Base-by-base conservation (phyloP, 257 asterid species). In the Primulina eburnea region DNA sequence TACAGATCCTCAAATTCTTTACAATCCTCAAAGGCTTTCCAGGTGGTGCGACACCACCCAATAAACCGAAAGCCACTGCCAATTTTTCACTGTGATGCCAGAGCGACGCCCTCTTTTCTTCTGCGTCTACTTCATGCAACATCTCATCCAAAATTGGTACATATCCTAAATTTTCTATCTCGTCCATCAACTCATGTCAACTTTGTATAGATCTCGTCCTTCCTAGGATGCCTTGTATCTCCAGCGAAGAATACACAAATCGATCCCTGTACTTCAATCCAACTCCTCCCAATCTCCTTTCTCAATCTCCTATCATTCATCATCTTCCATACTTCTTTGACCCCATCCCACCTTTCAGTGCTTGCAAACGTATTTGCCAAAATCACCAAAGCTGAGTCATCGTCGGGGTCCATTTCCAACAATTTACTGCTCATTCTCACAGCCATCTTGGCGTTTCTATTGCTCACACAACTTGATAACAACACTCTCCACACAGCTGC, bases 321-420 rank as follows among this genome's bases (percentile, higher is more conserved):
- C 85, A 64, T 76, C 73, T 66, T 82, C 95, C 97, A 52, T 3
- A 81, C 83, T 57, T 77, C 74, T 52, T 74, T 88, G 55, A 85
- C 92, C 76, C 82, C 90, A 7, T 83, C 96, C 93, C 87, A 87
- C 65, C 70, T 84, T 70, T 79, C 86, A 5, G 70, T 75, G 43
- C 83, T 70, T 4, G 90, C 90, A 58, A 76, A 82, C 8, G 76
- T 87, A 60, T 88, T 92, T 5, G 93, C 88, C 37, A 85, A 64
- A 17, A 92, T 85, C 69, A 90, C 85, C n/a, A 82, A 87, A 11
- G 98, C 96, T 1, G 97, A 90, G 70, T 87, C 96, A n/a, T 90
- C 96, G 4, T 69, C 73, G 0, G 93, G 92, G 73, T 87, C 67
- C 6, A 90, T 85, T 62, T 84, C 83, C 77, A 83, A 70, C 78